These are phyloP conservation scores for Suillus weaverae DNA, from an alignment of 768 basidiomycete species.

Conservation along the genomic window DNA sequence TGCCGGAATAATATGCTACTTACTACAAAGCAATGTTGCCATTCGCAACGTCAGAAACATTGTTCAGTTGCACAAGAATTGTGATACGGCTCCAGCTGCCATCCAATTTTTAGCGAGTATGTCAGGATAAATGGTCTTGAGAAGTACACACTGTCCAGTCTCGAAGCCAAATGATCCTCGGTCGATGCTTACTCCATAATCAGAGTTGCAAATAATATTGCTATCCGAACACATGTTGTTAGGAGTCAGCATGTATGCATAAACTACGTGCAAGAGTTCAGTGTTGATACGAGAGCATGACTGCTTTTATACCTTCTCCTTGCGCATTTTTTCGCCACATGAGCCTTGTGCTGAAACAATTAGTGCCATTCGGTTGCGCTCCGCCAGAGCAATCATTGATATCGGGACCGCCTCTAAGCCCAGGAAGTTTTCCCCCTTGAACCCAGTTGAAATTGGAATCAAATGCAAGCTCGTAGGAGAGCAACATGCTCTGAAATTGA, in stretches of 20 bases:
- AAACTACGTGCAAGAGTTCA: slow-evolving; percentile 47
- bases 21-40: slow-evolving; percentile 72
- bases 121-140: slow-evolving; percentile 5
- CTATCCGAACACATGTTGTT: slow-evolving; percentile 57
- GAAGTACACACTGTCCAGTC: slow-evolving; percentile 56
- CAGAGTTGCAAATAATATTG: slow-evolving; percentile 64
- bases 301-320: slow-evolving; percentile 61
- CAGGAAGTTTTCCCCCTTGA: slow-evolving; percentile 76
- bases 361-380: slow-evolving; percentile 54
- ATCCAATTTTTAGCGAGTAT: slow-evolving; percentile 3
- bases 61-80: slow-evolving; percentile 78
- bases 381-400: slow-evolving; percentile 71
- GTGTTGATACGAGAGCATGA: background rate
- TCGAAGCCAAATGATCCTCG: slow-evolving; percentile 66
- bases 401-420: slow-evolving; percentile 66
- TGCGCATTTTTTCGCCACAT: slow-evolving; percentile 72
- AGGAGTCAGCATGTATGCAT: slow-evolving; percentile 74
- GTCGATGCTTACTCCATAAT: slow-evolving; percentile 76
- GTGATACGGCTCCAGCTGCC: slow-evolving; percentile 68
- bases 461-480: slow-evolving; percentile 77
- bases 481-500: slow-evolving; percentile 63
- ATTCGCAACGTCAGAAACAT: slow-evolving; percentile 66
- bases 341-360: slow-evolving; percentile 71
- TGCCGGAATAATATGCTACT: slow-evolving; percentile 27
- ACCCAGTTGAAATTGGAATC: slow-evolving; percentile 66